A percentile compares a stretch with the other conserved stretches of the same genome.
Evolutionary conservation across 352 stramenopile genomes (phyloP).

Genomic region (Elongisporangium undulatum): DNA sequence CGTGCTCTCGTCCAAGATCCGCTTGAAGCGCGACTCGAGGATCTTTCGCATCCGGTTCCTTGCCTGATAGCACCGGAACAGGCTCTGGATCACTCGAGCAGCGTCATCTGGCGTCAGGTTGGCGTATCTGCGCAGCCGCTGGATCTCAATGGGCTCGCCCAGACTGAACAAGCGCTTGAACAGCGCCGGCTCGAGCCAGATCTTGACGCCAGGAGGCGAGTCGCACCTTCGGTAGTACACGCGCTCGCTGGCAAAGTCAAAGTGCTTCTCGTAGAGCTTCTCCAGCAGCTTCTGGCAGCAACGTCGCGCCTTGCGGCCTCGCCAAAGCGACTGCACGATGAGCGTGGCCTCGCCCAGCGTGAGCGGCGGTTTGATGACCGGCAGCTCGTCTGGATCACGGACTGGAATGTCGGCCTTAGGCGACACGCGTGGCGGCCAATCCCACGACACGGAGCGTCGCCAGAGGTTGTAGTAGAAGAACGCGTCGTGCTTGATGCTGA

Average conservation of each 20-base stretch:
- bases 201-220: constrained; percentile 12
- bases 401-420: constrained; percentile 56
- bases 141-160: constrained; percentile 62
- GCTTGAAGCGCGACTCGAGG: constrained; percentile 48
- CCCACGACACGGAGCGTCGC: constrained; percentile 42
- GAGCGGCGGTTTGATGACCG: constrained; percentile 36
- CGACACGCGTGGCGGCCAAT: constrained; percentile 30
- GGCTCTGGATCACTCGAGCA: constrained; percentile 46
- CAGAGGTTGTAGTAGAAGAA: constrained; percentile 84
- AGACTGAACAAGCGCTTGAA: constrained; percentile 54
- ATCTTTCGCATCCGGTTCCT: constrained; percentile 31
- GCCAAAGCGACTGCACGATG: constrained; percentile 39
- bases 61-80: constrained; percentile 35
- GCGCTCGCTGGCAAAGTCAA: constrained; percentile 45
- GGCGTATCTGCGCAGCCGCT: constrained; percentile 33
- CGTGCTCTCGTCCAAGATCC: constrained; percentile 46
- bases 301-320: constrained; percentile 21
- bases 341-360: constrained; percentile 47
- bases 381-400: constrained; percentile 57
- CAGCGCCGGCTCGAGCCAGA: constrained; percentile 26
- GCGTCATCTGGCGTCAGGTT: constrained; percentile 50
- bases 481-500: constrained; percentile 63
- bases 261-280: constrained; percentile 62
- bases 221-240: constrained; percentile 41
- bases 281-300: constrained; percentile 21